Evolutionary conservation across 1,284 basidiomycete species (phyloP), one percentile per base, ranked within the genome.

Genomic region (Ceratobasidium sp.): DNA sequence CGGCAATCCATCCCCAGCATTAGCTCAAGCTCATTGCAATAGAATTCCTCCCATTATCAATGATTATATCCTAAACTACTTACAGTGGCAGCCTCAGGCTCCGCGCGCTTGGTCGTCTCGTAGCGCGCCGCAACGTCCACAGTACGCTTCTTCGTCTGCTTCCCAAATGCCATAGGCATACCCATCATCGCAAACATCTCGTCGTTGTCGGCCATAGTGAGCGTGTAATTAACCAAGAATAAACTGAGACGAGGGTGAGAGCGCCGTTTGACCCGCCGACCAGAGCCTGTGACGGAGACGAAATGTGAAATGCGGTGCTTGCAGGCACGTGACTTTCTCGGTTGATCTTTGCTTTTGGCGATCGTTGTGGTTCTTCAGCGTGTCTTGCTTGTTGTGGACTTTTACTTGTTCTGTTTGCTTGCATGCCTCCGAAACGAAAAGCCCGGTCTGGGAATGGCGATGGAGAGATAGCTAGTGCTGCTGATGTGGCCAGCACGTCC

Each of bases 111-210:
- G 82, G 87, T 91, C 83, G 90, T 92, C 83, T 94, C 92, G 80
- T 94, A 94, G 77, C 87, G 84, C 35, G 90, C 89, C 81, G 93
- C 91, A 28, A 94, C 54, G 28, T 71, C 49, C 20, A 78, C 87
- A 81, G 88, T 85, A 78, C 86, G 89, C 83, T 90, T 91, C 82
- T 90, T 89, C 35, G 84, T 81, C 71, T 90, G 84, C 83, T 93
- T 94, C 26, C 93, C 93, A 82, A 94, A 94, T 79, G 89, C 81
- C 77, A 94, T 92, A 11, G 79, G 76, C 58, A 79, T 69, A 15
- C 93, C 93, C 92, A 94, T 94, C 17, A 91, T 89, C 6, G 91
- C 89, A 79, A 94, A 87, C 37, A 94, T 84, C 78, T 93, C 92
- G 84, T 86, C 85, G 81, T 91, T 88, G 53, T 86, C 84, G 28